Conservation (phyloP, 2,329 filamentous ascomycete species). For the Helminthosporium solani region DNA sequence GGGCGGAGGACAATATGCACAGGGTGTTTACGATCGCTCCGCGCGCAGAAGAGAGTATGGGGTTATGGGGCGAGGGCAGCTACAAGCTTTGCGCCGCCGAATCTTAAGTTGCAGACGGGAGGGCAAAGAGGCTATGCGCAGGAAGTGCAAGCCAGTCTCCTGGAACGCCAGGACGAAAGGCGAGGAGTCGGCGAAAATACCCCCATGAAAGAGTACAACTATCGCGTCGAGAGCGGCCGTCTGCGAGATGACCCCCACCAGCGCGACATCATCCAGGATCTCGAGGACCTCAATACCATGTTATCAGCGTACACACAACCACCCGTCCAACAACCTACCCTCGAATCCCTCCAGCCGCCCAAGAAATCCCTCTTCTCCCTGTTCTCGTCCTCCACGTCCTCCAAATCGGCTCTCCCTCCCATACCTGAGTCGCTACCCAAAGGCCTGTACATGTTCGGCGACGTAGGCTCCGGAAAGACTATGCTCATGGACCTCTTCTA, state of each 20-base stretch:
- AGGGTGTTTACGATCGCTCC: constrained; percentile 22
- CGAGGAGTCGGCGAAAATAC: constrained; percentile 8
- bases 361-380: constrained; percentile 61
- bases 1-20: constrained; percentile 28
- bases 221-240: constrained; percentile 69
- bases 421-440: constrained; percentile 77
- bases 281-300: constrained; percentile 87
- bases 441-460: constrained; percentile 91
- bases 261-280: constrained; percentile 81
- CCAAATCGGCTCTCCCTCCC: constrained; percentile 43
- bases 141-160: constrained; percentile 24
- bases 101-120: constrained; percentile 10
- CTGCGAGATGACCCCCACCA: constrained; percentile 90
- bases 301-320: constrained; percentile 72
- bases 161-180: background rate
- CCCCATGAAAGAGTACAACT: constrained; percentile 85
- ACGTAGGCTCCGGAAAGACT: constrained; percentile 96
- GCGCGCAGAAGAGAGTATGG: constrained; percentile 10
- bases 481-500: constrained; percentile 99
- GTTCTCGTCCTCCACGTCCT: constrained; percentile 52
- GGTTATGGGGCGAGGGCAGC: constrained; percentile 5
- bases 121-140: constrained; percentile 32
- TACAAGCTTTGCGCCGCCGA: constrained; percentile 5
- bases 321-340: constrained; percentile 71
- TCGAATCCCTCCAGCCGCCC: constrained; percentile 65